A percentile compares a stretch with the other conserved stretches of the same genome.
Conservation (phyloP, 2,329 filamentous ascomycete genomes). For the Fusarium torreyae region DNA sequence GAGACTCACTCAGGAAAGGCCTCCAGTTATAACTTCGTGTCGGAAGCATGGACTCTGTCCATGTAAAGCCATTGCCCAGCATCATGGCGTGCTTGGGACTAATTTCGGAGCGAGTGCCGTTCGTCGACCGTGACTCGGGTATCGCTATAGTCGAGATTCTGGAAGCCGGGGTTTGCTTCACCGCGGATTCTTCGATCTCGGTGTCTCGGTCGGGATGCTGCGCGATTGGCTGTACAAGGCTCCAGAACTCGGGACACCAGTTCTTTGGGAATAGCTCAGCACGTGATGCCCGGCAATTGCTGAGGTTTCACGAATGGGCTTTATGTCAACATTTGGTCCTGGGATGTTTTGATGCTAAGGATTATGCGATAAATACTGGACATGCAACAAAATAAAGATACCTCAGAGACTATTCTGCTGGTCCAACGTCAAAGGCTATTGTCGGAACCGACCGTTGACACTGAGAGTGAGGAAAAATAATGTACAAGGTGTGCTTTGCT, state of each 20-base stretch:
- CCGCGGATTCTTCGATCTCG: not conserved
- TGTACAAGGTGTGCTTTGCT: too few species aligned
- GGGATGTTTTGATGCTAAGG: too few species aligned
- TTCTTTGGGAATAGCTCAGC: too few species aligned
- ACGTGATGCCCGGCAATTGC: too few species aligned
- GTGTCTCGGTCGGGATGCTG: not conserved
- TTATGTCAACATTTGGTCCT: too few species aligned
- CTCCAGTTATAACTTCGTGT: not conserved
- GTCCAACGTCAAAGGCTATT: too few species aligned
- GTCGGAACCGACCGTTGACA: too few species aligned
- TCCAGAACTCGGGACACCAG: not conserved
- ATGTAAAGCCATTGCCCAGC: constrained; percentile 29
- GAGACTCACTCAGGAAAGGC: constrained; percentile 2
- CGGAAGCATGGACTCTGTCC: constrained; percentile 1
- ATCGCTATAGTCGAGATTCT: constrained; percentile 10
- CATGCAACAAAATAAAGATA: too few species aligned
- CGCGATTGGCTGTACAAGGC: not conserved
- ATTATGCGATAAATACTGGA: too few species aligned
- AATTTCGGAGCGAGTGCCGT: constrained; percentile 22
- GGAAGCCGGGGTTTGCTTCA: not conserved
- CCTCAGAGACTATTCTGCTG: too few species aligned
- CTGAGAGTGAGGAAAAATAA: too few species aligned
- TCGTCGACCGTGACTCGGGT: constrained; percentile 24
- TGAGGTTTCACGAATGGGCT: too few species aligned
- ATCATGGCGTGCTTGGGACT: constrained; percentile 24